A percentile compares a stretch with the other conserved stretches of the same genome.
Conservation (phyloP, 1,284 basidiomycete genomes). For the Sanghuangporus weigelae region DNA sequence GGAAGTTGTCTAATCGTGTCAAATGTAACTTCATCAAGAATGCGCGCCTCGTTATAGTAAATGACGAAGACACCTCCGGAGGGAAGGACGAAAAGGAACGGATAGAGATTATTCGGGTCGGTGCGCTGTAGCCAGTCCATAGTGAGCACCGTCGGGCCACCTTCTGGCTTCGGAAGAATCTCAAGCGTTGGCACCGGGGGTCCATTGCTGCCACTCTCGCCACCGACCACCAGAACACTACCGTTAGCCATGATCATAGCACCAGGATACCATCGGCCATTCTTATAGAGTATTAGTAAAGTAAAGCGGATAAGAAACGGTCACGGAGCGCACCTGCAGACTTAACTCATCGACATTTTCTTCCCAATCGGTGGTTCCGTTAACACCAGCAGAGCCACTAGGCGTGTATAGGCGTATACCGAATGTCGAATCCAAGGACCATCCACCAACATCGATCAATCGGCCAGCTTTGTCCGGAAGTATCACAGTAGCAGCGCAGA, state of each 20-base stretch:
- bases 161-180: conserved; percentile 42
- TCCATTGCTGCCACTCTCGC: conserved; percentile 67
- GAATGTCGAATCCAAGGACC: conserved; percentile 56
- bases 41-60: conserved; percentile 77
- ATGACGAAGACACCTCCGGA: conserved; percentile 60
- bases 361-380: conserved; percentile 65
- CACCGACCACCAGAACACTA: conserved; percentile 65
- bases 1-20: conserved; percentile 55
- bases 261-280: conserved; percentile 69
- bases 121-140: conserved; percentile 51
- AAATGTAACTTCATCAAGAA: conserved; percentile 61
- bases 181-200: conserved; percentile 60
- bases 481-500: conserved; percentile 67
- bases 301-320: background rate
- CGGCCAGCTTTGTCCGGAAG: conserved; percentile 68
- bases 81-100: conserved; percentile 67
- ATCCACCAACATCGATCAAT: conserved; percentile 67
- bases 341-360: conserved; percentile 46
- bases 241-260: conserved; percentile 63
- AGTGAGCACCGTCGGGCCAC: conserved; percentile 36
- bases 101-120: conserved; percentile 72
- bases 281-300: conserved; percentile 30
- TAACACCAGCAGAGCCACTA: conserved; percentile 50
- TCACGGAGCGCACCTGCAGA: conserved; percentile 36
- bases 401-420: conserved; percentile 65